These are phyloP conservation scores for Pugionium dolabratum DNA, from an alignment of 345 rosid species.

Conservation along the genomic window DNA sequence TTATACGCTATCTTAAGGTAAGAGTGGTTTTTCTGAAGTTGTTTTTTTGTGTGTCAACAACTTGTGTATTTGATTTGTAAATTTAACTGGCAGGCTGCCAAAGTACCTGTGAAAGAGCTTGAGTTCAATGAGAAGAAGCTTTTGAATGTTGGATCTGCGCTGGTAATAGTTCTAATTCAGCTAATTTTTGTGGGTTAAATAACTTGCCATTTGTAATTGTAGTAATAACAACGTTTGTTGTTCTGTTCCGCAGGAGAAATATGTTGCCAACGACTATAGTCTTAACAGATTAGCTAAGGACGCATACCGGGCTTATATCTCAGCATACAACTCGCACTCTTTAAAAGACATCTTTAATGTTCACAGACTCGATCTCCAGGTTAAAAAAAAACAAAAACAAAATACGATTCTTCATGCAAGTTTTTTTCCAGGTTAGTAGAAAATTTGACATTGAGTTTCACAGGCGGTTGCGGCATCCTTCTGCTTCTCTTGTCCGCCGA, in stretches of 20 bases:
- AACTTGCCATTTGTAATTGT: neutral
- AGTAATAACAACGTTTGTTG: slow-evolving; percentile 6
- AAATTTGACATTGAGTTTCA: neutral
- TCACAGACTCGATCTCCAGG: slow-evolving; percentile 92
- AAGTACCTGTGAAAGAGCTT: slow-evolving; percentile 89
- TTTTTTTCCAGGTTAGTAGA: no score
- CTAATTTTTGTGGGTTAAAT: slow-evolving; percentile 2
- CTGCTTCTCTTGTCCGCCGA: slow-evolving; percentile 87
- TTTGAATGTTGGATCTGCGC: slow-evolving; percentile 73
- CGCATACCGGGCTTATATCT: slow-evolving; percentile 84
- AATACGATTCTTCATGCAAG: no score
- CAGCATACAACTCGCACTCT: slow-evolving; percentile 92
- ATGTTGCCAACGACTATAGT: slow-evolving; percentile 67
- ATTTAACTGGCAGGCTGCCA: slow-evolving; percentile 59
- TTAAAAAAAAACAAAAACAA: slow-evolving; percentile 9
- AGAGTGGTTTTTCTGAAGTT: neutral
- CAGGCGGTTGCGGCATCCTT: slow-evolving; percentile 93
- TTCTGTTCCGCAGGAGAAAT: slow-evolving; percentile 65
- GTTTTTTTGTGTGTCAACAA: neutral
- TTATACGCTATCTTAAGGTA: slow-evolving; percentile 89
- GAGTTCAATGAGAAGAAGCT: slow-evolving; percentile 82
- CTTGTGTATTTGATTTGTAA: neutral
- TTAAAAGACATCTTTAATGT: slow-evolving; percentile 94
- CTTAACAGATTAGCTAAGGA: slow-evolving; percentile 89
- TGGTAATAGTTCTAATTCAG: slow-evolving; percentile 54